These are phyloP conservation scores for Podospora pseudoanserina DNA, from an alignment of 495 filamentous ascomycete genomes.

Conservation along the genomic window DNA sequence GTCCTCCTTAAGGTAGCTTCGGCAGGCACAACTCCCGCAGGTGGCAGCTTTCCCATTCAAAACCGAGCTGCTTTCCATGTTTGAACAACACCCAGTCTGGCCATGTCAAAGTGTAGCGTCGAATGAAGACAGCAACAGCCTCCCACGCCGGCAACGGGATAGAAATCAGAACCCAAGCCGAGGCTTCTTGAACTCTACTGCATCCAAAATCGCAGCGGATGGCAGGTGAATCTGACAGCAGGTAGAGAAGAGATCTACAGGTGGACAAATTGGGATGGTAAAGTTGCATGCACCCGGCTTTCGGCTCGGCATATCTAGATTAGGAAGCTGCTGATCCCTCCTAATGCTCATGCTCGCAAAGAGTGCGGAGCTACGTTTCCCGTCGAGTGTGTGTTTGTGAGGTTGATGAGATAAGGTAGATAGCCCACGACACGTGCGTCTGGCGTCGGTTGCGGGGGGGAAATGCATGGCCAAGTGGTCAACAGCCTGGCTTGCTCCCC, in stretches of 20 bases:
- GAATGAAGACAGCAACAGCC: no score
- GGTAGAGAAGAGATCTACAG: no score
- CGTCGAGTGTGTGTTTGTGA: not conserved
- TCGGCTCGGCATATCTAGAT: conserved; percentile 20
- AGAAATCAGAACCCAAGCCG: no score
- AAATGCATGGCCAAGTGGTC: not conserved
- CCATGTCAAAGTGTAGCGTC: no score
- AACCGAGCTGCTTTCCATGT: no score
- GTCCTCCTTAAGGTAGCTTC: not conserved
- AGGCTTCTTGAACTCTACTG: no score
- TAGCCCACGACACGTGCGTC: not conserved
- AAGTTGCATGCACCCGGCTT: not conserved
- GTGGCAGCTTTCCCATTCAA: not conserved
- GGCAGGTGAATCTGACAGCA: no score
- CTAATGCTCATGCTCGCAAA: not conserved
- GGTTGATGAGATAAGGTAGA: not conserved
- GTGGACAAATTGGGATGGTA: not conserved
- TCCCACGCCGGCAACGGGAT: no score
- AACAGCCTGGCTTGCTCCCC: not conserved
- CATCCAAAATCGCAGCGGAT: no score
- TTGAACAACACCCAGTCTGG: no score
- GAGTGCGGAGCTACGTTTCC: conserved; percentile 3
- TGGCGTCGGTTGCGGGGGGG: not conserved
- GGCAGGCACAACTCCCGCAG: not conserved
- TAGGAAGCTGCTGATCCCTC: conserved; percentile 16